These are phyloP conservation scores for Tylopilus felleus DNA, from an alignment of 768 basidiomycete species.

Conservation along the genomic window DNA sequence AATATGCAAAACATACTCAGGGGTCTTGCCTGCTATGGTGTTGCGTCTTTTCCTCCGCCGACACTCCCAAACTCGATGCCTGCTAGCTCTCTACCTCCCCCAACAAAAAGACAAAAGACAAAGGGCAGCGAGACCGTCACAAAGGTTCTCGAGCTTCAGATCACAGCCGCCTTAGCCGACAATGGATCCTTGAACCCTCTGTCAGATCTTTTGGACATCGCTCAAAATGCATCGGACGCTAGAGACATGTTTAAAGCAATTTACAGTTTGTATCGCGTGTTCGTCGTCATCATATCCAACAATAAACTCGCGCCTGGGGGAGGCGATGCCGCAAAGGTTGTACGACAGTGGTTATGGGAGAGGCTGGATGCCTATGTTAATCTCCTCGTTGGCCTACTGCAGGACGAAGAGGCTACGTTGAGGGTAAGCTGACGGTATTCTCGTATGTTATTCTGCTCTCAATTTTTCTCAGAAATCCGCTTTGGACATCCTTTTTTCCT, in stretches of 20 bases:
- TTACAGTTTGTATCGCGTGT: slow-evolving; percentile 80
- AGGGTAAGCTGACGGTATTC: slow-evolving; percentile 48
- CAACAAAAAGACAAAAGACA: slow-evolving; percentile 50
- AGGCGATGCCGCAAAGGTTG: slow-evolving; percentile 53
- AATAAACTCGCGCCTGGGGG: slow-evolving; percentile 52
- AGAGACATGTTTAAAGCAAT: slow-evolving; percentile 67
- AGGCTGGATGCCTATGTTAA: slow-evolving; percentile 67
- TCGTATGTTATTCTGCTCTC: background rate
- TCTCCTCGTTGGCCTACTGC: slow-evolving; percentile 64
- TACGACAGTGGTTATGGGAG: slow-evolving; percentile 80
- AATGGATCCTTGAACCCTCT: slow-evolving; percentile 73
- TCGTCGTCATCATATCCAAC: slow-evolving; percentile 57
- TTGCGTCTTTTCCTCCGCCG: background rate
- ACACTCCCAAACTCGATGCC: slow-evolving; percentile 24
- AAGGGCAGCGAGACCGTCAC: slow-evolving; percentile 27
- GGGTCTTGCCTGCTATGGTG: slow-evolving; percentile 3
- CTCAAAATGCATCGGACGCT: slow-evolving; percentile 45
- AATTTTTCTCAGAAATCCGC: slow-evolving; percentile 53
- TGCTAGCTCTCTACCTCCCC: slow-evolving; percentile 48
- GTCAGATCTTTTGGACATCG: slow-evolving; percentile 66
- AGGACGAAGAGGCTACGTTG: slow-evolving; percentile 72
- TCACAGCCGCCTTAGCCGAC: slow-evolving; percentile 50
- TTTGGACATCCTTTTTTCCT: slow-evolving; percentile 70
- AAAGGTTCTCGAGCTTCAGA: slow-evolving; percentile 50
- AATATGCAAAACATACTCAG: background rate